Evolutionary conservation across 1,284 basidiomycete species (phyloP).

Genomic region (Ganoderma meredithae): DNA sequence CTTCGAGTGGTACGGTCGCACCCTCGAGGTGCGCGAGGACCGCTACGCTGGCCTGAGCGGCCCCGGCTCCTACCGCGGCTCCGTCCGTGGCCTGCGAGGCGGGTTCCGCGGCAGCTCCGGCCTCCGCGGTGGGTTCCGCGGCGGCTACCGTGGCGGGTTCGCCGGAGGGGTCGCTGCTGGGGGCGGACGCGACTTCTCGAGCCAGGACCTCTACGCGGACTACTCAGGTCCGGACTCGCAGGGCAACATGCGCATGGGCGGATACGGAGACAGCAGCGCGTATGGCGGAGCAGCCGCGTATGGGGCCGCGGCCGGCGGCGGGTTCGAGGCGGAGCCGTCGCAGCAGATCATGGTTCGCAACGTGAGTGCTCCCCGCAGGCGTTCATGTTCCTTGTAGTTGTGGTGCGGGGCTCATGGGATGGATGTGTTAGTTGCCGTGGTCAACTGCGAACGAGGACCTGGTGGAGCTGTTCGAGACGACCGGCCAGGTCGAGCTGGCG

Average conservation of each 20-base stretch:
- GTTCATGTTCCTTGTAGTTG: background rate
- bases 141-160: conserved; percentile 63
- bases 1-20: conserved; percentile 93
- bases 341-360: conserved; percentile 98
- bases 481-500: conserved; percentile 92
- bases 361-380: conserved; percentile 59
- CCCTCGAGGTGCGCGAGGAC: conserved; percentile 94
- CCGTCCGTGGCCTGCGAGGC: conserved; percentile 49
- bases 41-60: conserved; percentile 86
- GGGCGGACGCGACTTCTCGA: conserved; percentile 76
- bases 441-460: conserved; percentile 99
- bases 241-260: conserved; percentile 58
- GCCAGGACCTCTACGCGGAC: conserved; percentile 82
- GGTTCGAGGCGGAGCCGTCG: conserved; percentile 76
- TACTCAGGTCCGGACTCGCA: conserved; percentile 81
- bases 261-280: conserved; percentile 47
- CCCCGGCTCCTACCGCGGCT: conserved; percentile 61
- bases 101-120: conserved; percentile 43
- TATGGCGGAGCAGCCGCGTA: conserved; percentile 43
- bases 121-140: conserved; percentile 66
- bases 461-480: conserved; percentile 98
- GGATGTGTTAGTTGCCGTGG: conserved; percentile 84
- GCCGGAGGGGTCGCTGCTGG: conserved; percentile 60
- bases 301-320: conserved; percentile 16
- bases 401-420: conserved; percentile 11